Percentiles rank a stretch among this genome's conserved stretches.
Evolutionary conservation across 352 stramenopile species (phyloP).

Genomic region (Phytophthora parvispora): DNA sequence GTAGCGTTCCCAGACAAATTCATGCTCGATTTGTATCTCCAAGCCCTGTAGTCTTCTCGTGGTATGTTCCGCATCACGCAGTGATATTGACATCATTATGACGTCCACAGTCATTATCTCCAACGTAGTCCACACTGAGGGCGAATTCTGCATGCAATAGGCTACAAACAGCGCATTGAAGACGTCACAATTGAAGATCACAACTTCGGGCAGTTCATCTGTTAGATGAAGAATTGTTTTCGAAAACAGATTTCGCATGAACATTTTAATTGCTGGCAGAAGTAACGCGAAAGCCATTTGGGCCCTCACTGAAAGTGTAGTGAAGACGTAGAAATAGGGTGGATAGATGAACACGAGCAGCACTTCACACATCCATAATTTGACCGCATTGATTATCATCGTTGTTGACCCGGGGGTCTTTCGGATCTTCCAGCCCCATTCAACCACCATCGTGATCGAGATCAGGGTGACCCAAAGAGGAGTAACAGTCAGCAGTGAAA

Average conservation of each 20-base stretch:
- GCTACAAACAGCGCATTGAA: slow-evolving; percentile 34
- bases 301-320: background rate
- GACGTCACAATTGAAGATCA: slow-evolving; percentile 32
- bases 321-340: slow-evolving; percentile 26
- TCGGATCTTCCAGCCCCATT: slow-evolving; percentile 10
- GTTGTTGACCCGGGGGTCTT: background rate
- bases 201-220: slow-evolving; percentile 22
- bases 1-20: background rate
- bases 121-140: slow-evolving; percentile 22
- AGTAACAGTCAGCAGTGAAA: slow-evolving; percentile 6
- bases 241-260: slow-evolving; percentile 19
- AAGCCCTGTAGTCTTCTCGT: background rate
- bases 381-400: slow-evolving; percentile 14
- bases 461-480: slow-evolving; percentile 12
- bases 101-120: slow-evolving; percentile 28
- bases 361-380: slow-evolving; percentile 23
- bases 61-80: slow-evolving; percentile 4
- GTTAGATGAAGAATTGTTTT: slow-evolving; percentile 16
- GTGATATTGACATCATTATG: slow-evolving; percentile 9
- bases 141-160: slow-evolving; percentile 35
- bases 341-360: slow-evolving; percentile 21
- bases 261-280: slow-evolving; percentile 21
- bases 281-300: slow-evolving; percentile 22
- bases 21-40: background rate
- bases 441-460: background rate